Conservation (phyloP, 108 stramenopile species). For the Fragilariopsis cylindrus region DNA sequence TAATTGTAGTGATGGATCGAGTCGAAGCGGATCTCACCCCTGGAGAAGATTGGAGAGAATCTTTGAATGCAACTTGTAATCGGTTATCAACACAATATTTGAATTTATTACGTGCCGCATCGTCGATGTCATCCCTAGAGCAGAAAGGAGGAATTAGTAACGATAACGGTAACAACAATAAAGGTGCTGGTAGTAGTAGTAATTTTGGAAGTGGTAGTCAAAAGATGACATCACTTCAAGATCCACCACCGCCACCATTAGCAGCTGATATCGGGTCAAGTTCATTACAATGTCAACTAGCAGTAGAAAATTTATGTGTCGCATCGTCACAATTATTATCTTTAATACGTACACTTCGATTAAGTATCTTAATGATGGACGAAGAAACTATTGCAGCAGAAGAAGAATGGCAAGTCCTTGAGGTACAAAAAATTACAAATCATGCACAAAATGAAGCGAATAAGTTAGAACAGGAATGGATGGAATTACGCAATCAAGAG, state of each 20-base stretch:
- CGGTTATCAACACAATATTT: slow-evolving; percentile 82
- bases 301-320: slow-evolving; percentile 80
- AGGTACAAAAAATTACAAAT: slow-evolving; percentile 43
- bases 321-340: slow-evolving; percentile 69
- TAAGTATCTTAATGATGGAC: slow-evolving; percentile 79
- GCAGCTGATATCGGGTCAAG: slow-evolving; percentile 62
- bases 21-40: slow-evolving; percentile 73
- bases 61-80: slow-evolving; percentile 83
- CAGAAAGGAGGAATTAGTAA: slow-evolving; percentile 5
- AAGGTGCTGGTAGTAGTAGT: background rate
- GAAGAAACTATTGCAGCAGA: slow-evolving; percentile 75
- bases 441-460: slow-evolving; percentile 54
- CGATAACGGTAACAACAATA: background rate
- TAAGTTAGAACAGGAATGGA: slow-evolving; percentile 63
- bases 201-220: slow-evolving; percentile 60
- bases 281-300: slow-evolving; percentile 66
- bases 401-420: slow-evolving; percentile 70
- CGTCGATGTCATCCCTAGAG: slow-evolving; percentile 54
- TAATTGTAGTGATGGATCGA: slow-evolving; percentile 48
- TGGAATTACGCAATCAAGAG: slow-evolving; percentile 48
- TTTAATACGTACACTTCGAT: slow-evolving; percentile 78
- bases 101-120: slow-evolving; percentile 70
- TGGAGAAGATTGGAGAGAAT: slow-evolving; percentile 72
- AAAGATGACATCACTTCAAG: slow-evolving; percentile 61
- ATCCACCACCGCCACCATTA: slow-evolving; percentile 79